Base-by-base conservation (phyloP, 352 stramenopile genomes). In the Achlya hypogyna region DNA sequence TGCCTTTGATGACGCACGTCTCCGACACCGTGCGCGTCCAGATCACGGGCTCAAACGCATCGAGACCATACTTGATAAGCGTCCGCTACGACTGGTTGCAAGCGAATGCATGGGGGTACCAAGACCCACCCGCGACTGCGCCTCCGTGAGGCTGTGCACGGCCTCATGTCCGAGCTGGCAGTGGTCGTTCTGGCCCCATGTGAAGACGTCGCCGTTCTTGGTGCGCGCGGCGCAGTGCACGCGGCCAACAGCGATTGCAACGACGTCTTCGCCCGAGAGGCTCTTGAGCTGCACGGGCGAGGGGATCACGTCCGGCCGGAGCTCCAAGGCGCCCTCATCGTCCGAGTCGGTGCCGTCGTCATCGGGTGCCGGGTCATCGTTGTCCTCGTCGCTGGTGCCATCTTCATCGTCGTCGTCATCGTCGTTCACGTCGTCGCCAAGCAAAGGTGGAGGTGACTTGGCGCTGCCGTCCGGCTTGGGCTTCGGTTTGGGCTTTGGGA, bases 131-230 rank as follows among this genome's bases (percentile, higher is more conserved):
- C 76, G 88, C 16, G 74, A 74, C 40, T 80, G 69, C 0, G 76
- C 71, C 16, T 83, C 77, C 0, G 76, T 75, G 3, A 92, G 40
- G 60, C 79, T 81, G 53, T 93, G 83, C 0, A 75, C 53, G 12
- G 80, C 76, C 51, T 93, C 84, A 16, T 81, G 73, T 5, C 84
- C 84, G 2, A 92, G 65, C 49, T 93, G 85, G 31, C 81, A 90
- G 65, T 91, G 85, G 54, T 91, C 81, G 51, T 92, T 93, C 22
- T 91, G 82, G 8, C 85, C 85, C 85, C 85, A 93, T 22, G 85
- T 89, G 59, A 87, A 93, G 2, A 92, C 79, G 54, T 92, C 85
- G 35, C 85, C 83, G 18, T 89, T 82, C 65, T 88, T 91, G 0
- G 85, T 91, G 23, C 71, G 76, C 3, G 82, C 85, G 45, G 75